These are phyloP conservation scores for Colletotrichum sp. DNA, from an alignment of 2,329 filamentous ascomycete genomes.

Conservation along the genomic window DNA sequence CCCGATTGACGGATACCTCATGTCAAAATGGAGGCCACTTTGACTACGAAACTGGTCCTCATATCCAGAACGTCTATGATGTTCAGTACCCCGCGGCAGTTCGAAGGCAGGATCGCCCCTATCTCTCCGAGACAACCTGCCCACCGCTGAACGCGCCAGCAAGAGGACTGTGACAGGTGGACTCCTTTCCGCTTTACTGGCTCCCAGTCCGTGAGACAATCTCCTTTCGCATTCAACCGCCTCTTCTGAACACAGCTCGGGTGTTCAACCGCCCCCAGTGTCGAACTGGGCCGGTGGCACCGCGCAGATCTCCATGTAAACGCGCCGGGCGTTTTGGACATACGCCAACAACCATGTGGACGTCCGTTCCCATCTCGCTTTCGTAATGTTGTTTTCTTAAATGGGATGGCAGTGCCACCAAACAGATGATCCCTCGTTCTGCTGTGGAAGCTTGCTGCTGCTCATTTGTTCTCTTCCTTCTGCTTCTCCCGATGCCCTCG, in stretches of 20 bases:
- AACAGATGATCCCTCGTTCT: neutral
- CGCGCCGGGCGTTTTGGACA: neutral
- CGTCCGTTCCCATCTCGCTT: neutral
- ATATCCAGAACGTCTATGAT: neutral
- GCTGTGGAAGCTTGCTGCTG: neutral
- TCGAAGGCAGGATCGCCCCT: neutral
- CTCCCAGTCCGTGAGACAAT: neutral
- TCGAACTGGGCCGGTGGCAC: neutral
- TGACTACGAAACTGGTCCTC: neutral
- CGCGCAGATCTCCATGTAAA: neutral
- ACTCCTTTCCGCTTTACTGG: neutral
- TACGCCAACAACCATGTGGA: neutral
- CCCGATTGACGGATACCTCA: neutral
- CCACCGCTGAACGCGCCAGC: neutral
- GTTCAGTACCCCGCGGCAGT: neutral
- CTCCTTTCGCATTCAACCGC: neutral
- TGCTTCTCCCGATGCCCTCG: neutral
- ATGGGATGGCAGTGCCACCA: neutral
- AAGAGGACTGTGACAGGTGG: neutral
- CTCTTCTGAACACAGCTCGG: neutral
- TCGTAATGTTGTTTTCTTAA: neutral
- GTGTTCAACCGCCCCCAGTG: neutral
- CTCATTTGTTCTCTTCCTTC: neutral
- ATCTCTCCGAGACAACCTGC: neutral
- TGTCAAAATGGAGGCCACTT: neutral